Conservation (phyloP, 208 protist genomes). For the Entamoeba histolytica region DNA sequence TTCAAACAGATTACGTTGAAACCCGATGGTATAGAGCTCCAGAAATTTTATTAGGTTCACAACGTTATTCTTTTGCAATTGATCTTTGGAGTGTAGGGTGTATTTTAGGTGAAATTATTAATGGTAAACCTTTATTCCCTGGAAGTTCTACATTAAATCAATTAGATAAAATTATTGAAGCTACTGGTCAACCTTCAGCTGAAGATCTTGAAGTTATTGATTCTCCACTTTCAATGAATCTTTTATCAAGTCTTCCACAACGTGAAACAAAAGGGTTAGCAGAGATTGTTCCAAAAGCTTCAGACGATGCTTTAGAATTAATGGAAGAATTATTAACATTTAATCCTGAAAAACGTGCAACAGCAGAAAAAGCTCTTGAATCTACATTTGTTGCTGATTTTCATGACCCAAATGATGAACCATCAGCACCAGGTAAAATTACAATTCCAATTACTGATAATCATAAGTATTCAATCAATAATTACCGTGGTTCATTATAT, state of each 20-base stretch:
- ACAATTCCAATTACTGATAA: conserved; percentile 28
- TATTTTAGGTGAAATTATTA: conserved; percentile 78
- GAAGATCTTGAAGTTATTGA: conserved; percentile 37
- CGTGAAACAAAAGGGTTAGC: conserved; percentile 8
- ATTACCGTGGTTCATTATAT: conserved; percentile 45
- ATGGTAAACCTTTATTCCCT: conserved; percentile 72
- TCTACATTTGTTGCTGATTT: conserved; percentile 50
- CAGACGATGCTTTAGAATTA: conserved; percentile 31
- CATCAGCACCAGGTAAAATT: conserved; percentile 26
- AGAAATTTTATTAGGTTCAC: conserved; percentile 18
- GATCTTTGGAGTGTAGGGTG: conserved; percentile 92
- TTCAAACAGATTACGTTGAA: conserved; percentile 23
- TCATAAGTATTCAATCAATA: conserved; percentile 28
- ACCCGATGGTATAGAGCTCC: no score
- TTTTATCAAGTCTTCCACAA: conserved; percentile 31
- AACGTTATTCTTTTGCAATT: conserved; percentile 33
- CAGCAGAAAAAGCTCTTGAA: conserved; percentile 39
- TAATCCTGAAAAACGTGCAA: conserved; percentile 33
- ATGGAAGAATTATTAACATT: conserved; percentile 26
- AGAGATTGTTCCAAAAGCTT: conserved; percentile 34
- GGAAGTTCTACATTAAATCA: conserved; percentile 45
- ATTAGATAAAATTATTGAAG: conserved; percentile 35
- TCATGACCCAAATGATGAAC: conserved; percentile 41
- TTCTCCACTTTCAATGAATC: conserved; percentile 32
- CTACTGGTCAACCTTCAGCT: conserved; percentile 25